Evolutionary conservation across 164 flowering plant genomes (phyloP).

Genomic region (Dillenia suffruticosa): DNA sequence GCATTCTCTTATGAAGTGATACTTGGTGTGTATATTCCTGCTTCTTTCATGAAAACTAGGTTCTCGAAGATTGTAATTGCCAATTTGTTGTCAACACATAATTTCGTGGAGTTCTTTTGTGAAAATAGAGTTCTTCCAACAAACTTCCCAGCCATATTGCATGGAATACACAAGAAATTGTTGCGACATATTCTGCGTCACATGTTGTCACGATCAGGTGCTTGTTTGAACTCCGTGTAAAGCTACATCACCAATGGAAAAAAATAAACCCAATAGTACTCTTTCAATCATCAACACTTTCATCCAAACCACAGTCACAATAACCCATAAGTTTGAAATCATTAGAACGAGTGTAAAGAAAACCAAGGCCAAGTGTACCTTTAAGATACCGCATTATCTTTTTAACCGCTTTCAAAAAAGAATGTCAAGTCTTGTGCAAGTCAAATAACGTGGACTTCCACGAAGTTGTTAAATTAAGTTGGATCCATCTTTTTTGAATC

Average conservation of each 20-base stretch:
- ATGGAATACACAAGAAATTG: neutral
- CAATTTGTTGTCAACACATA: too few species aligned
- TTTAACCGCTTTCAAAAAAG: too few species aligned
- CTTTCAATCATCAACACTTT: neutral
- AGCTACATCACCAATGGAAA: too few species aligned
- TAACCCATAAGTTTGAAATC: neutral
- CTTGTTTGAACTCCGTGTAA: too few species aligned
- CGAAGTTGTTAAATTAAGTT: too few species aligned
- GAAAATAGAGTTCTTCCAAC: neutral
- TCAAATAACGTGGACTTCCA: too few species aligned
- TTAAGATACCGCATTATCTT: conserved; percentile 1
- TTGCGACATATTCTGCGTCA: neutral
- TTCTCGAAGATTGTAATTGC: too few species aligned
- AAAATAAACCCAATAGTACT: conserved; percentile 1
- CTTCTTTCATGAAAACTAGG: too few species aligned
- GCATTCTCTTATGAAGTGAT: too few species aligned
- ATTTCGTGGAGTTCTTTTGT: neutral
- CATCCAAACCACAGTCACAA: neutral
- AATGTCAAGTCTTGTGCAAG: too few species aligned
- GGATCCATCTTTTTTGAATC: too few species aligned
- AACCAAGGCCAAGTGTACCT: conserved; percentile 6
- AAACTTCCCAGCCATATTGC: neutral
- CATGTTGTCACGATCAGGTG: neutral
- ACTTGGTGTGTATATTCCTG: too few species aligned
- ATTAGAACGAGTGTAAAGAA: neutral